Conservation (phyloP, 1,284 basidiomycete species). For the Vanrija humicola region DNA sequence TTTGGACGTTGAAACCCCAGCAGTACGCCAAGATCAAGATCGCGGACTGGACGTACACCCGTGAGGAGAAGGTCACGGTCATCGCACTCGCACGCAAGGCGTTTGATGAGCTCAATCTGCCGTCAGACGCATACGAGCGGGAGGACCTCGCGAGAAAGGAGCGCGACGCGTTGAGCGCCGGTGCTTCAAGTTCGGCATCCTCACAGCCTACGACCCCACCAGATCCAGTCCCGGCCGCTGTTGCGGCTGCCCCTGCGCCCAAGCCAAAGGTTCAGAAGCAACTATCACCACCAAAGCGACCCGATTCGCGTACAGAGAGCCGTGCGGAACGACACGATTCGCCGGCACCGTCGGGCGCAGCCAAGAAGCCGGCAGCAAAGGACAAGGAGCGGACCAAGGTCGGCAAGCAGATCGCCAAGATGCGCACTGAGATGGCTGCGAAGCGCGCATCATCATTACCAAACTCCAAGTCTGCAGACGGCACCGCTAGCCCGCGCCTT, state of each 20-base stretch:
- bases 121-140: conserved; percentile 35
- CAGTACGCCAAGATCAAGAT: conserved; percentile 47
- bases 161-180: conserved; percentile 19
- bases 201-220: neutral
- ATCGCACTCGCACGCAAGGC: conserved; percentile 33
- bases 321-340: conserved; percentile 5
- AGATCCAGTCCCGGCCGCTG: neutral
- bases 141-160: conserved; percentile 35
- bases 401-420: conserved; percentile 29
- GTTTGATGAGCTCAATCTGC: conserved; percentile 39
- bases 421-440: conserved; percentile 19
- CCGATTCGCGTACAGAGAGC: neutral
- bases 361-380: neutral
- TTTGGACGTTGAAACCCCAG: conserved; percentile 28
- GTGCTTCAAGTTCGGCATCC: neutral
- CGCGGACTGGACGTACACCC: conserved; percentile 33
- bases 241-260: neutral
- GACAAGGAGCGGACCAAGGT: conserved; percentile 21
- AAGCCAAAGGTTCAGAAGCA: neutral
- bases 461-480: conserved; percentile 12
- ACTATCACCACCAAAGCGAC: neutral
- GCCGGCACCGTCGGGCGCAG: neutral
- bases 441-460: conserved; percentile 24
- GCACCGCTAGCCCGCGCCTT: conserved; percentile 15
- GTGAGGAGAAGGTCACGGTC: conserved; percentile 33